Evolutionary conservation across 2,329 filamentous ascomycete species (phyloP), one percentile per base, ranked within the genome.

Genomic region (Colletotrichum brevisporum): DNA sequence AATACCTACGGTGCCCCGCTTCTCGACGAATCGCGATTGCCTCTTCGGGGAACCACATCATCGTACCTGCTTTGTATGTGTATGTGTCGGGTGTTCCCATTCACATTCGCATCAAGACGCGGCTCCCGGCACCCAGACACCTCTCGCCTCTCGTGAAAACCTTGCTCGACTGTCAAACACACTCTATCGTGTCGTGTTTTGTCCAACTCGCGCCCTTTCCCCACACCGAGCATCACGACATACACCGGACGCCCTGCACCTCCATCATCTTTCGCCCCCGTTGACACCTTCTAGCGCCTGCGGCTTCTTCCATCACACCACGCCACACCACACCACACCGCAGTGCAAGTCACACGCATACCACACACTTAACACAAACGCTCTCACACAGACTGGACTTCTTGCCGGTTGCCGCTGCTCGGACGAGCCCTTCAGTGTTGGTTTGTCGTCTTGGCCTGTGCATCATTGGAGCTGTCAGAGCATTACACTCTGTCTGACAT

Each of bases 221-320:
- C 50, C 59, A 47, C 39, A 54, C 59, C 31, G 21, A 47, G 21
- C 36, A 62, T 62, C 39, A 54, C 59, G 59, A 54, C 59, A 62
- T 62, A 62, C 24, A 54, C 36, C 50, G 26, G 39, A 62, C 50
- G 59, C 27, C 39, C 18, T 10, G 12, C 59, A 62, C 41, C 21
- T 26, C n/a, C 26, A 31, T 36, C 21, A 24, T 24, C 21, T 24
- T 24, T 24, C 50, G 24, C 26, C 12, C 48, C 21, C 18, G 47
- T 52, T 62, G 59, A 54, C 50, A 62, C 41, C 59, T 54, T 54
- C 59, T 62, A 54, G 59, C 59, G 41, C 48, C 59, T 24, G n/a
- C 57, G 31, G 31, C 57, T 43, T 64, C 27, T 45, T 45, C 54
- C 56, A 45, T 18, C 27, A 6, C 31, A 45, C 26, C 27, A 6